phyloP scores from a whole-genome alignment of 2,329 filamentous ascomycete species.

The Talaromyces piceae region DNA sequence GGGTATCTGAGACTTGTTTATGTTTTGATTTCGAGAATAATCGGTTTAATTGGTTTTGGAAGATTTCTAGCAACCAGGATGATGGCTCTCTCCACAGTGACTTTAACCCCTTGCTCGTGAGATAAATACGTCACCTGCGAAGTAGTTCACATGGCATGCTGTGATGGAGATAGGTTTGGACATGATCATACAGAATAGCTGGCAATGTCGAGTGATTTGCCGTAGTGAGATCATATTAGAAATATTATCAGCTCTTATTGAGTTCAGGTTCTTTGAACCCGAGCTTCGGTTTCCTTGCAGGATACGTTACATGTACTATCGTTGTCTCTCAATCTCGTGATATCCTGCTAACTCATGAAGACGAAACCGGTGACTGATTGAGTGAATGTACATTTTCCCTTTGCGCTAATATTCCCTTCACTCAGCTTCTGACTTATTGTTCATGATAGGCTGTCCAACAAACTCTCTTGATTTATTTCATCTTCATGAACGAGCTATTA shows the following conservation, averaged over 20 bases:
- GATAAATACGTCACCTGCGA: slow-evolving; percentile 54
- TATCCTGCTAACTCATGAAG: slow-evolving; percentile 91
- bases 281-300: slow-evolving; percentile 72
- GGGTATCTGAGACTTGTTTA: slow-evolving; percentile 90
- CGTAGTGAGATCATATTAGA: slow-evolving; percentile 81
- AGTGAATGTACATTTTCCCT: slow-evolving; percentile 76
- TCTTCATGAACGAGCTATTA: too few species aligned
- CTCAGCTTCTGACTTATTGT: too few species aligned
- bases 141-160: not conserved
- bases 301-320: slow-evolving; percentile 82
- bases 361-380: slow-evolving; percentile 82
- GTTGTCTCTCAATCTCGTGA: slow-evolving; percentile 83
- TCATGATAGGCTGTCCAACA: too few species aligned
- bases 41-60: slow-evolving; percentile 68
- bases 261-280: slow-evolving; percentile 78
- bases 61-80: slow-evolving; percentile 78
- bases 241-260: slow-evolving; percentile 57
- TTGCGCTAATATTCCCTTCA: slow-evolving; percentile 81
- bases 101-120: slow-evolving; percentile 79
- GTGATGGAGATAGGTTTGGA: slow-evolving; percentile 7
- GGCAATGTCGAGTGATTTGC: slow-evolving; percentile 96
- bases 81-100: slow-evolving; percentile 81
- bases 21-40: slow-evolving; percentile 75
- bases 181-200: slow-evolving; percentile 54
- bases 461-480: too few species aligned